Evolutionary conservation across 805 yeast species (phyloP), one percentile per base, ranked within the genome.

Genomic region (Kluyveromyces dobzhanskii): DNA sequence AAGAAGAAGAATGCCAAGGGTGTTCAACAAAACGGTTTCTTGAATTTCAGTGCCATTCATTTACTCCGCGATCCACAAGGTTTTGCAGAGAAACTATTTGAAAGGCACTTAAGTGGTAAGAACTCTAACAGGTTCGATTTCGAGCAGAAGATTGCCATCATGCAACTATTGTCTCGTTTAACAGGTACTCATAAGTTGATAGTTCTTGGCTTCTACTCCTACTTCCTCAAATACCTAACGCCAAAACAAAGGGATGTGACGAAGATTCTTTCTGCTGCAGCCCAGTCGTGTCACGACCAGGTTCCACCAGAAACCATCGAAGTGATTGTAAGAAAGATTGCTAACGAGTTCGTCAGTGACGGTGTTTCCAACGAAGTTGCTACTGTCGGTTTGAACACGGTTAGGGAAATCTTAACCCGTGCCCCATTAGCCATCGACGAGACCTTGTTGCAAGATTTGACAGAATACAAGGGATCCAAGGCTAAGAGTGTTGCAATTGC

Each of bases 331-430:
- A 76, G 95, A 42, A 92, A 90, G 57, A 78, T 92, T 48, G 97
- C 98, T 1, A 94, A 92, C 63, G 98, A 92, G 64, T 92, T 92
- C 54, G 96, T 92, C 18, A 83, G 95, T 49, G 97, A 92, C 56
- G 99, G 99, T 71, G 98, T 92, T 29, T 87, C 97, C 12, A 79
- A 95, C 25, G 96, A 92, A 64, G 99, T 88, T 39, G 97, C 97
- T 4, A 87, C 97, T 38, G 97, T 97, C 4, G 99, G 99, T 54
- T 72, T 92, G 48, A 92, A 92, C 62, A 85, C 97, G 3, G 90
- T 90, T 43, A 73, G 97, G 51, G 98, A 92, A 63, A 86, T 92
- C 42, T 71, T 88, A 46, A 64, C 95, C 2, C 80, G 99, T 69
- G 94, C 94, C 9, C 97, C 98, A 12, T 69, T 90, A 47, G 95